A percentile compares a stretch with the other conserved stretches of the same genome.
phyloP scores from a whole-genome alignment of 805 yeast species.

The Clavispora asparagi region DNA sequence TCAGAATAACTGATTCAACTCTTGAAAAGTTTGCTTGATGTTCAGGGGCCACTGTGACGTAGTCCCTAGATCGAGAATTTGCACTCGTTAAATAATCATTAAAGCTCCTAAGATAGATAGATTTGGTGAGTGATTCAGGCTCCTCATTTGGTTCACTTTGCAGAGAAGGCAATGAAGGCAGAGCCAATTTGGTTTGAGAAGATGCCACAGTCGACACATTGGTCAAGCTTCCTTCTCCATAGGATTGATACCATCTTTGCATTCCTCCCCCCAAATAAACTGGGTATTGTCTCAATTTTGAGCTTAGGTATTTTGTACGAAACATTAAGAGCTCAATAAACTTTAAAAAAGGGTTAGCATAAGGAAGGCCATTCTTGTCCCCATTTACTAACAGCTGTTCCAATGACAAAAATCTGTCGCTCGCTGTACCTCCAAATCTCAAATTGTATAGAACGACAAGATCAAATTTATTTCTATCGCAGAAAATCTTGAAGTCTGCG shows the following conservation, averaged over 20 bases:
- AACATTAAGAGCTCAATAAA: slow-evolving; percentile 36
- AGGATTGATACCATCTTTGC: slow-evolving; percentile 24
- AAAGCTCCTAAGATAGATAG: slow-evolving; percentile 7
- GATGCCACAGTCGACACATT: neutral
- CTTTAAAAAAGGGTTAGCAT: slow-evolving; percentile 51
- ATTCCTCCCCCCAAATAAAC: slow-evolving; percentile 35
- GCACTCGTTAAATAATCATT: slow-evolving; percentile 11
- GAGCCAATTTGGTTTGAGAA: neutral
- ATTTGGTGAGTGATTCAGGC: neutral
- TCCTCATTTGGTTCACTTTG: neutral
- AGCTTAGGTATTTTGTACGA: slow-evolving; percentile 28
- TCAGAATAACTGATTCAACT: neutral
- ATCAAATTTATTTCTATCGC: slow-evolving; percentile 50
- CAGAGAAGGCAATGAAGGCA: neutral
- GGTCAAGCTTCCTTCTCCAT: slow-evolving; percentile 21
- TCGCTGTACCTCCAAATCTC: slow-evolving; percentile 26
- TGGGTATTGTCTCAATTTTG: slow-evolving; percentile 28
- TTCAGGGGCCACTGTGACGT: slow-evolving; percentile 1
- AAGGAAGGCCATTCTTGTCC: slow-evolving; percentile 35
- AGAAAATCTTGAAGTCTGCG: slow-evolving; percentile 50
- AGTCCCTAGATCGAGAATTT: neutral
- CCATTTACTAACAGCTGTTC: slow-evolving; percentile 30
- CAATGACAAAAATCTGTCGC: slow-evolving; percentile 31
- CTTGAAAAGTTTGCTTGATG: neutral
- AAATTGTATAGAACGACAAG: slow-evolving; percentile 63